Base-by-base conservation (phyloP, 106 monocot genomes). In the Platanthera guangdongensis region DNA sequence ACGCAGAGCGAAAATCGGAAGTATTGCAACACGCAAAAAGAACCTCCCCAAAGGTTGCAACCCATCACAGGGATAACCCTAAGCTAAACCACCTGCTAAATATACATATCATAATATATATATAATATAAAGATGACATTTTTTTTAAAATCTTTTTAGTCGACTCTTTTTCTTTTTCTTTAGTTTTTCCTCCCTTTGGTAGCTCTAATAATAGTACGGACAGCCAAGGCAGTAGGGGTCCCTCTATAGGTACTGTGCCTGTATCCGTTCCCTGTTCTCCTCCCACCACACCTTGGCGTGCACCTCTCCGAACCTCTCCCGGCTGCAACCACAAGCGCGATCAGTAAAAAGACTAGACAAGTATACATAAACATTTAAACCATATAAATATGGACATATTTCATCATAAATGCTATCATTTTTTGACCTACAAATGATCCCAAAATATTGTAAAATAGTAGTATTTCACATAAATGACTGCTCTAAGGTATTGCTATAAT, bases 201-300 rank as follows among this genome's bases (percentile, higher is more conserved):
- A 53, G 11, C 52, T 53, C 2, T 53, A 53, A 39, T 39, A 39
- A 3, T 2, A 3, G 39, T 39, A 39, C 1, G 39, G 25, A 0
- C 25, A 0, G 25, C 25, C 25, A 0, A 25, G 25, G 25, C 25
- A 25, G 25, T 25, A 25, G 25, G 25, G 25, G 25, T 25, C 25
- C 25, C 0, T 25, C 57, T 76, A 97, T 0, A 96, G 90, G 67
- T 96, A 93, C 47, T 96, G 95, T 2, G 90, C 77, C 78, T 90
- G 93, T 82, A 96, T 96, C 74, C 95, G 81, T 48, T 93, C 95
- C 65, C 90, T 78, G 80, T 96, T 93, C 76, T 93, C 85, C 75
- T 96, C 93, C 95, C 95, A 96, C 95, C 95, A 96, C 79, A 85
- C 79, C 85, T 96, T 96, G 8, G 95, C 95, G 51, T 90, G 84